Evolutionary conservation across 2,329 filamentous ascomycete species (phyloP).

Genomic region (Tolypocladium cylindrosporum): DNA sequence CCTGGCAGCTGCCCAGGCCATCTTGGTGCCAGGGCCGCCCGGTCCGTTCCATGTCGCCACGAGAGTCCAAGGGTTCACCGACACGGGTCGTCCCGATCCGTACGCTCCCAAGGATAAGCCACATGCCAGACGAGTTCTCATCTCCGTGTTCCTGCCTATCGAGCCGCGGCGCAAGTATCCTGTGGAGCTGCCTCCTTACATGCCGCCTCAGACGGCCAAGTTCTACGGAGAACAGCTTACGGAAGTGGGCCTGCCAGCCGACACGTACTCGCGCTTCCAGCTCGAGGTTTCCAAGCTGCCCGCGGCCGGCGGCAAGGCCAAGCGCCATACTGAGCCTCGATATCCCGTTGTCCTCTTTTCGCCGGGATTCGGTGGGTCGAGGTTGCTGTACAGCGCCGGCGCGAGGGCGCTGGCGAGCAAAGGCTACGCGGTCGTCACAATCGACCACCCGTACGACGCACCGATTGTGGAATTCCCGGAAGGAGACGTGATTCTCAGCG

Average conservation of each 20-base stretch:
- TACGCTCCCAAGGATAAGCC: constrained; percentile 6
- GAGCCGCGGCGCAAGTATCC: neutral
- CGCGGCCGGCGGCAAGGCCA: neutral
- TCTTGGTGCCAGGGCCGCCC: constrained; percentile 1
- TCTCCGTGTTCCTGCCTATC: constrained; percentile 1
- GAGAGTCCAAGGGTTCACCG: constrained; percentile 8
- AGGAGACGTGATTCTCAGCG: constrained; percentile 14
- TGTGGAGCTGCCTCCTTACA: constrained; percentile 4
- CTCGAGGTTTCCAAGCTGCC: neutral
- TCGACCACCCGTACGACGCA: constrained; percentile 36
- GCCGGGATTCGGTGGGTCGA: constrained; percentile 27
- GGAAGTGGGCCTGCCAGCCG: neutral
- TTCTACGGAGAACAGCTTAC: neutral
- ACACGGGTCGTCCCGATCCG: constrained; percentile 10
- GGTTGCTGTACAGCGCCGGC: constrained; percentile 27
- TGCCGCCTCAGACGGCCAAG: constrained; percentile 7
- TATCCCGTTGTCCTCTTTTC: constrained; percentile 27
- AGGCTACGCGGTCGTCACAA: constrained; percentile 31
- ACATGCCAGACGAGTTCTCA: constrained; percentile 1
- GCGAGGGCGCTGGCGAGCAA: constrained; percentile 31
- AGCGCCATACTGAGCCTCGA: neutral
- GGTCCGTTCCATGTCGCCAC: constrained; percentile 4
- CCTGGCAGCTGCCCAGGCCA: constrained; percentile 2
- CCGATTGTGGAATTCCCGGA: constrained; percentile 31
- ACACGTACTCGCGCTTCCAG: neutral